Percentiles rank a stretch among this genome's conserved stretches.
phyloP scores from a whole-genome alignment of 2,329 filamentous ascomycete genomes.

The Diaporthe longicolla region DNA sequence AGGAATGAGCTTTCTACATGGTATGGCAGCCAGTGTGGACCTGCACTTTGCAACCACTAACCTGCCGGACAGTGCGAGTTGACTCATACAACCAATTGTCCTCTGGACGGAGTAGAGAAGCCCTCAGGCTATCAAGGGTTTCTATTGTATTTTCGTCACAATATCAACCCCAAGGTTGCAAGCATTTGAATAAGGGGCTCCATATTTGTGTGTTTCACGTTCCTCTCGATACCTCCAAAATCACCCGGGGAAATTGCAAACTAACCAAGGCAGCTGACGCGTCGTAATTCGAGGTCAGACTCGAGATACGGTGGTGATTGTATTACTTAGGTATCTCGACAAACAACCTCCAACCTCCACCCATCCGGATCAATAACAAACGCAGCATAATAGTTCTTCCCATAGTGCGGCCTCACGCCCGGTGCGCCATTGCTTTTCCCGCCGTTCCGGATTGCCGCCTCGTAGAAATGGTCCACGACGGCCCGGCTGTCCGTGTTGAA shows the following conservation, averaged over 20 bases:
- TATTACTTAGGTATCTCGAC: slow-evolving; percentile 38
- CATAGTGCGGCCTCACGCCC: slow-evolving; percentile 50
- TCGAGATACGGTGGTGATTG: neutral
- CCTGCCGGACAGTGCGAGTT: neutral
- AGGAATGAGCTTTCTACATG: too few species aligned
- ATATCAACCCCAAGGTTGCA: neutral
- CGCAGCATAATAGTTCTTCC: slow-evolving; percentile 52
- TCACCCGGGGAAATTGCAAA: neutral
- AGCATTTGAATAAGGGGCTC: neutral
- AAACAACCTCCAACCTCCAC: slow-evolving; percentile 45
- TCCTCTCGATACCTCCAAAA: neutral
- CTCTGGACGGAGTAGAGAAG: neutral
- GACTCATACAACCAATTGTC: neutral
- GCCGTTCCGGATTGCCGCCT: slow-evolving; percentile 48
- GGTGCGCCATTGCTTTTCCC: slow-evolving; percentile 50
- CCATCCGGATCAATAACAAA: slow-evolving; percentile 54
- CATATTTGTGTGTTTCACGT: neutral
- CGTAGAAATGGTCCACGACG: slow-evolving; percentile 51
- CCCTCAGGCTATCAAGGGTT: neutral
- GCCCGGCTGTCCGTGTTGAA: slow-evolving; percentile 51
- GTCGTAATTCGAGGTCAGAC: neutral
- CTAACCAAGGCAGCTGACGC: neutral
- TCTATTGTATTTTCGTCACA: neutral
- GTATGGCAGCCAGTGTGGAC: too few species aligned
- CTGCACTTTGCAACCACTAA: too few species aligned